Evolutionary conservation across 2,329 filamentous ascomycete genomes (phyloP).

Genomic region (Colletotrichum filicis): DNA sequence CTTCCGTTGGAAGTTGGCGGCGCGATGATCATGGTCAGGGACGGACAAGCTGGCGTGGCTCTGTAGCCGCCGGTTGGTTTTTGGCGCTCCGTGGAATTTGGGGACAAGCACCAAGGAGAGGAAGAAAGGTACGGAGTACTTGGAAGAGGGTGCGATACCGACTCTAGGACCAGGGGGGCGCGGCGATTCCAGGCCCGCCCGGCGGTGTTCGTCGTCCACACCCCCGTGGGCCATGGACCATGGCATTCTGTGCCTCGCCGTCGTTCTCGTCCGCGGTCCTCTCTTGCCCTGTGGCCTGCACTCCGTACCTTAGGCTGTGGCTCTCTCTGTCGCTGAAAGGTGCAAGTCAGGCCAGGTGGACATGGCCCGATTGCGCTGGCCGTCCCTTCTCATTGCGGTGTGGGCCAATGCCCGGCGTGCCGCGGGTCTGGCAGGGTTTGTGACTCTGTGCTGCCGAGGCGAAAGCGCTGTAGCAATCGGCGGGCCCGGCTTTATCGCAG

Average conservation of each 20-base stretch:
- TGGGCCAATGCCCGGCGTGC: constrained; percentile 30
- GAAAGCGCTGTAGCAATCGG: constrained; percentile 28
- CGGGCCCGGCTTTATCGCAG: constrained; percentile 27
- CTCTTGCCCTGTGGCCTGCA: neutral
- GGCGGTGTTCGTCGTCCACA: constrained; percentile 27
- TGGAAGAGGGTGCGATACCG: neutral
- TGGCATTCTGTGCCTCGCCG: constrained; percentile 4
- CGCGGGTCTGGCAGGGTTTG: constrained; percentile 25
- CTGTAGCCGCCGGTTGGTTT: constrained; percentile 15
- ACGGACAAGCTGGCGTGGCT: constrained; percentile 2
- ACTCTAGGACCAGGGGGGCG: constrained; percentile 6
- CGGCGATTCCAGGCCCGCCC: constrained; percentile 26
- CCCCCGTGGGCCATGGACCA: constrained; percentile 4
- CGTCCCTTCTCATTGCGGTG: constrained; percentile 10
- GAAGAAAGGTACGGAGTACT: neutral
- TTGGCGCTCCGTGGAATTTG: constrained; percentile 2
- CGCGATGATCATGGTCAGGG: constrained; percentile 5
- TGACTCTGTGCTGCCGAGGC: constrained; percentile 32
- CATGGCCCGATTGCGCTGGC: constrained; percentile 21
- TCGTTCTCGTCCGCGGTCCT: neutral
- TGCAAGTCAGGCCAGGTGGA: constrained; percentile 14
- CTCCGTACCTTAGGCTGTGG: too few relatives aligned
- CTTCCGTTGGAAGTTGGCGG: constrained; percentile 5
- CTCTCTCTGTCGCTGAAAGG: neutral
- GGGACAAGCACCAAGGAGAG: neutral